Percentiles rank a stretch among this genome's conserved stretches.
Evolutionary conservation across 2,329 filamentous ascomycete genomes (phyloP).

Genomic region (Curvularia hawaiiensis): DNA sequence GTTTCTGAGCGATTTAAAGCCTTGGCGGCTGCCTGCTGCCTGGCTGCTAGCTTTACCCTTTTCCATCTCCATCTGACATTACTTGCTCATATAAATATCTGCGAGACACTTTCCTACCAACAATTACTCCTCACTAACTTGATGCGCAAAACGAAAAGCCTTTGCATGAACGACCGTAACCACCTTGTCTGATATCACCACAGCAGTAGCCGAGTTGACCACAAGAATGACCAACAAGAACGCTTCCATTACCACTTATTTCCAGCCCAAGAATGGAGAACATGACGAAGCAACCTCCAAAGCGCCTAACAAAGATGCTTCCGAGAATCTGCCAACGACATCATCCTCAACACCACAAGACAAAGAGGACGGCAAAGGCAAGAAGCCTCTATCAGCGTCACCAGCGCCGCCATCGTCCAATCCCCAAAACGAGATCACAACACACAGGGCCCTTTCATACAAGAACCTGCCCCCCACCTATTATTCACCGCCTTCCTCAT

Average conservation of each 20-base stretch:
- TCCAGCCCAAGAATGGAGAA: neutral
- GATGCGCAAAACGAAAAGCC: neutral
- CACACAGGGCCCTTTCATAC: slow-evolving; percentile 17
- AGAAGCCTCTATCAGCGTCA: slow-evolving; percentile 2
- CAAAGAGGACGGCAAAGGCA: slow-evolving; percentile 5
- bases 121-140: neutral
- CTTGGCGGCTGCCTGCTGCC: slow-evolving; percentile 1
- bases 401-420: slow-evolving; percentile 4
- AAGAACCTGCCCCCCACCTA: slow-evolving; percentile 12
- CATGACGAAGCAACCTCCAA: neutral
- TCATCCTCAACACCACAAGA: neutral
- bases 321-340: neutral
- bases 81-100: neutral
- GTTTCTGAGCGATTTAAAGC: neutral
- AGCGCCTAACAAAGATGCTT: neutral
- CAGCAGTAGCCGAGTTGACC: too few relatives aligned
- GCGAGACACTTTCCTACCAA: neutral
- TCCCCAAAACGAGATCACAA: neutral
- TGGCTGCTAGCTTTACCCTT: neutral
- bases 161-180: neutral
- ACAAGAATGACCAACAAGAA: neutral
- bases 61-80: neutral
- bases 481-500: neutral
- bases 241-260: slow-evolving; percentile 8
- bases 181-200: neutral